Conservation (phyloP, 352 stramenopile genomes). For the Phytophthora sp. region DNA sequence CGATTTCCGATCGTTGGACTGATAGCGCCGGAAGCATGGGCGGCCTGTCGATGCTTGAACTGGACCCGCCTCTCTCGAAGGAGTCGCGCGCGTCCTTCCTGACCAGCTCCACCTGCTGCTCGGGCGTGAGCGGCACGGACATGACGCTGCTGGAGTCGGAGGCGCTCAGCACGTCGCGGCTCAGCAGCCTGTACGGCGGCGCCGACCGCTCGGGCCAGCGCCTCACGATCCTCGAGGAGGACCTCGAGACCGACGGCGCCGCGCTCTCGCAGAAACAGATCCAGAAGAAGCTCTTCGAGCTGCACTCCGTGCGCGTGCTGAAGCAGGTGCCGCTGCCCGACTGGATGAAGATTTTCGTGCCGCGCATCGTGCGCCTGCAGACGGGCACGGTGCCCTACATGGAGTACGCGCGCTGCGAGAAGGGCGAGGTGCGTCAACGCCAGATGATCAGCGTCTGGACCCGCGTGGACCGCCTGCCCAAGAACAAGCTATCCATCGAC, state of each 20-base stretch:
- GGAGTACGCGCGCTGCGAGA: constrained; percentile 65
- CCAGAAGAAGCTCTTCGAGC: constrained; percentile 59
- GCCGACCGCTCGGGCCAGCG: constrained; percentile 22
- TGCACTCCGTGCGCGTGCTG: constrained; percentile 52
- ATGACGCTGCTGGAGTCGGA: constrained; percentile 44
- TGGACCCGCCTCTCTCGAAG: constrained; percentile 26
- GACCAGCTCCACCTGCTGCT: constrained; percentile 54
- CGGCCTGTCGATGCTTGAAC: constrained; percentile 13
- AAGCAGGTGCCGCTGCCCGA: constrained; percentile 72
- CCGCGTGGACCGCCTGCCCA: constrained; percentile 59
- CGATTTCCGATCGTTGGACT: constrained; percentile 2
- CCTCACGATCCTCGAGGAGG: constrained; percentile 40
- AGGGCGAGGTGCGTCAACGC: constrained; percentile 63
- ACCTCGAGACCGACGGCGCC: constrained; percentile 28
- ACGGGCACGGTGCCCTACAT: constrained; percentile 67
- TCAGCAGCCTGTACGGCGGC: constrained; percentile 44
- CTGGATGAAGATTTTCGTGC: constrained; percentile 84
- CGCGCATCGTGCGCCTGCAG: constrained; percentile 63
- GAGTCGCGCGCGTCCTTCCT: constrained; percentile 58
- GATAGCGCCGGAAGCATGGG: constrained; percentile 20
- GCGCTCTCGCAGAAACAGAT: constrained; percentile 47
- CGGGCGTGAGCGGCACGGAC: constrained; percentile 38
- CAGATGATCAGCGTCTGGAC: constrained; percentile 68
- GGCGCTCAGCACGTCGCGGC: constrained; percentile 33
- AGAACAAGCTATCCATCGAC: constrained; percentile 76